These are phyloP conservation scores for Xanthoceras sorbifolium DNA, from an alignment of 345 rosid species.

Conservation along the genomic window DNA sequence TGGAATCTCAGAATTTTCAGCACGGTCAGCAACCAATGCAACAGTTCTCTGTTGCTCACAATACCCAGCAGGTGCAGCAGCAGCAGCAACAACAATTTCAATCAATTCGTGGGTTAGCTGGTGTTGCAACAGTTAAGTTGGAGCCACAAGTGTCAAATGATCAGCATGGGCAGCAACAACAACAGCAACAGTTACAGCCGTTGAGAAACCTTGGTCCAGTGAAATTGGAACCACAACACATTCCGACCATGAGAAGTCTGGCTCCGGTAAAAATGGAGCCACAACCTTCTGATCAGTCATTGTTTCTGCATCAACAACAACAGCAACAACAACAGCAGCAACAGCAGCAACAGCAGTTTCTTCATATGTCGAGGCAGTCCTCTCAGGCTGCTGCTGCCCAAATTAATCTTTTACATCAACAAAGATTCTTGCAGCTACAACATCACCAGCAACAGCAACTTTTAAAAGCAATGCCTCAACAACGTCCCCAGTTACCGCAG, in stretches of 20 bases:
- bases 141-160: conserved; percentile 77
- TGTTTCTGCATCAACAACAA: conserved; percentile 79
- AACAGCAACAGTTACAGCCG: conserved; percentile 57
- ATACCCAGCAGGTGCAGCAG: conserved; percentile 52
- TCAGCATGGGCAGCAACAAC: conserved; percentile 60
- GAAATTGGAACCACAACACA: conserved; percentile 77
- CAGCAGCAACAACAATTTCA: conserved; percentile 81
- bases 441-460: conserved; percentile 79
- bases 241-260: conserved; percentile 61
- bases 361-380: conserved; percentile 84
- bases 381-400: conserved; percentile 72
- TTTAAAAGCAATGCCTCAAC: conserved; percentile 83
- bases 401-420: conserved; percentile 72
- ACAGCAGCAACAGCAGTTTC: conserved; percentile 70
- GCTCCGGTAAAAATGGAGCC: conserved; percentile 79
- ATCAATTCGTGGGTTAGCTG: conserved; percentile 57
- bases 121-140: conserved; percentile 77
- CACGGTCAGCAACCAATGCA: conserved; percentile 74
- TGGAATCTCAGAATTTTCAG: conserved; percentile 72
- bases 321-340: conserved; percentile 74
- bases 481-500: conserved; percentile 72
- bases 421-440: conserved; percentile 72
- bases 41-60: conserved; percentile 55
- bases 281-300: conserved; percentile 71
- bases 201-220: conserved; percentile 66